Percentiles rank a stretch among this genome's conserved stretches.
Conservation (phyloP, 2,329 filamentous ascomycete species). For the Capronia americana region DNA sequence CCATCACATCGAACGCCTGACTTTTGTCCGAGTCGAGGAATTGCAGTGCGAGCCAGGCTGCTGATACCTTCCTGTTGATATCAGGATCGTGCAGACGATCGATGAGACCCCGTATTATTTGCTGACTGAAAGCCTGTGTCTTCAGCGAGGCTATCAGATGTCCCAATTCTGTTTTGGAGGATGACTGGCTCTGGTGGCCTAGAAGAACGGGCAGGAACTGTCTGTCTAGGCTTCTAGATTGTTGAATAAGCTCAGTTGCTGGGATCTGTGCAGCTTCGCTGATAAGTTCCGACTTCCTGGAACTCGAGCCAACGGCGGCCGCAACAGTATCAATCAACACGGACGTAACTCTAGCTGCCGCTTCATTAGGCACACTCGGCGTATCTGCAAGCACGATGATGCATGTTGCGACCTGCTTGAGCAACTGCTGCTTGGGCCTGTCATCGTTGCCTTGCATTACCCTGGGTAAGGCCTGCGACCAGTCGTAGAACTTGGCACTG, state of each 20-base stretch:
- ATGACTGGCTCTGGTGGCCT: constrained; percentile 37
- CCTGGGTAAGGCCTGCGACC: constrained; percentile 80
- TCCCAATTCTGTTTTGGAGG: constrained; percentile 67
- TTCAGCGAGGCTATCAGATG: constrained; percentile 64
- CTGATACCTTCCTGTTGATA: constrained; percentile 67
- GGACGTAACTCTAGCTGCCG: constrained; percentile 70
- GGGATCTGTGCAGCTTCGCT: constrained; percentile 18
- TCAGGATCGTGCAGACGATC: constrained; percentile 65
- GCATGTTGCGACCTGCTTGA: constrained; percentile 78
- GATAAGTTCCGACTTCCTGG: constrained; percentile 20
- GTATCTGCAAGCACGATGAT: constrained; percentile 70
- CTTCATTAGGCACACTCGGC: constrained; percentile 67
- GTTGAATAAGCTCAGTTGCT: constrained; percentile 20
- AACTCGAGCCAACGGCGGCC: constrained; percentile 51
- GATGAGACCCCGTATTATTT: constrained; percentile 70
- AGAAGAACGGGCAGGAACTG: constrained; percentile 36
- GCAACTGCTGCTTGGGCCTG: constrained; percentile 71
- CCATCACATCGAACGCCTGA: constrained; percentile 64
- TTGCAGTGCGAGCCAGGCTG: constrained; percentile 81
- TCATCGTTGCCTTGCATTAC: constrained; percentile 86
- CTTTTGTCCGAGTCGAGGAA: constrained; percentile 61
- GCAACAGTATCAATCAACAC: constrained; percentile 77
- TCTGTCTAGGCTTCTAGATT: not conserved
- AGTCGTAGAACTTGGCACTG: constrained; percentile 76
- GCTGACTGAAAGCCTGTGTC: constrained; percentile 50